Base-by-base conservation (phyloP, 164 flowering plant genomes). In the Kalanchoe fedtschenkoi region DNA sequence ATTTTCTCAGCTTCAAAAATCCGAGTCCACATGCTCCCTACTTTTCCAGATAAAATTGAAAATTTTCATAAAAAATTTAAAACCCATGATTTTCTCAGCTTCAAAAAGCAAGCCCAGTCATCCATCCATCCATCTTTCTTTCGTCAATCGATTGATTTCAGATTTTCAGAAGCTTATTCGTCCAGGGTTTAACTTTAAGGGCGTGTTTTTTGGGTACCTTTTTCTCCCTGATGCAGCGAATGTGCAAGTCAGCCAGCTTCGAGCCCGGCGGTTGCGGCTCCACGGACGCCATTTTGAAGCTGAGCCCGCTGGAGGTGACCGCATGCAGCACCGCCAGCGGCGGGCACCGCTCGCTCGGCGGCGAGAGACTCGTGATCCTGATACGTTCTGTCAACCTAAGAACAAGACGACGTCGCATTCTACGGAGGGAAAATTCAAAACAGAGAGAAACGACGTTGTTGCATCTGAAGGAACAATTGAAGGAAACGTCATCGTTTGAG, bases 241-340 rank as follows among this genome's bases (percentile, higher is more conserved):
- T 72, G 77, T 95, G 89, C 91, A 95, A 80, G 66, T 70, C 72
- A 66, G 68, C 71, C 66, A 95, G 81, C 74, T 75, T 87, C 66
- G 86, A 61, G 69, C 83, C 78, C 62, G 67, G 75, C n/a, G 68
- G 58, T 32, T 58, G 74, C 5, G 78, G 54, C 68, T 55, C 72
- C 34, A 70, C 62, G 62, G 81, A 73, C 79, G 88, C 91, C 96
- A 95, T 76, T 82, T 88, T 95, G 87, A 90, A 85, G 89, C 87
- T 75, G 67, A 85, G 58, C 16, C 95, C 96, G 63, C 62, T 33
- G 22, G 84, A 63, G 7, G 86, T 65, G 53, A 91, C 76, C 24
- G 95, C 87, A 70, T 84, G 90, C 59, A 95, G 95, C 53, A 95
- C 99, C 24, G 99, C 90, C 19, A 95, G 83, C 30, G 99, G 99